These are phyloP conservation scores for Gastrodia elata DNA, from an alignment of 106 monocot genomes.

Conservation along the genomic window DNA sequence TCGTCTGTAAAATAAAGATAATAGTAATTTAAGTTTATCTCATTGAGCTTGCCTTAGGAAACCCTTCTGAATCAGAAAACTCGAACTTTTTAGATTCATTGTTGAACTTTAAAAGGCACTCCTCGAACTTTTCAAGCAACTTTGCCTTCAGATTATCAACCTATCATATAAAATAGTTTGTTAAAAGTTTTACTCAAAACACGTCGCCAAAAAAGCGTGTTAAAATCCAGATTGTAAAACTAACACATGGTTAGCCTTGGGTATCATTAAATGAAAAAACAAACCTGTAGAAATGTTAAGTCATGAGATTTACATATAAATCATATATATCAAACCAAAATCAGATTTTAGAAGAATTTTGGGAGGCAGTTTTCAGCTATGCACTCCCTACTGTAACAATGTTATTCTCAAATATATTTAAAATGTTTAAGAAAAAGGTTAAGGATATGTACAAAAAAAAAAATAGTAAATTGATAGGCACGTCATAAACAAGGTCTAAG, in stretches of 20 bases:
- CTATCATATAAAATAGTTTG: conserved; percentile 22
- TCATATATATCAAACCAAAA: neutral
- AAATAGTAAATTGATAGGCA: neutral
- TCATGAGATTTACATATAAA: neutral
- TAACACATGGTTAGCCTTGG: neutral
- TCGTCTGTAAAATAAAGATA: neutral
- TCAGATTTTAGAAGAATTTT: neutral
- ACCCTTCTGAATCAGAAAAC: conserved; percentile 3
- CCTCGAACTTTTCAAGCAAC: conserved; percentile 67
- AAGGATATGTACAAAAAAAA: neutral
- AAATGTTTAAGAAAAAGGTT: neutral
- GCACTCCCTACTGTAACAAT: neutral
- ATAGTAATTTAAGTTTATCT: conserved; percentile 9
- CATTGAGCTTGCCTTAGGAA: conserved; percentile 3
- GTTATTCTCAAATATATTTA: neutral
- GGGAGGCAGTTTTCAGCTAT: neutral
- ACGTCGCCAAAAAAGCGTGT: neutral
- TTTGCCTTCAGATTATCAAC: conserved; percentile 59
- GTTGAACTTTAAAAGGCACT: conserved; percentile 41
- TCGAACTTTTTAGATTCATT: conserved; percentile 31
- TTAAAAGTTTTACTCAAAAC: neutral
- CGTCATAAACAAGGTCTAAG: neutral
- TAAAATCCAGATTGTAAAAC: conserved; percentile 4
- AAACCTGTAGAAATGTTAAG: neutral
- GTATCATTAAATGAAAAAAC: neutral